These are phyloP conservation scores for Effrenium voratum DNA, from an alignment of 73 alveolate species.

Conservation along the genomic window DNA sequence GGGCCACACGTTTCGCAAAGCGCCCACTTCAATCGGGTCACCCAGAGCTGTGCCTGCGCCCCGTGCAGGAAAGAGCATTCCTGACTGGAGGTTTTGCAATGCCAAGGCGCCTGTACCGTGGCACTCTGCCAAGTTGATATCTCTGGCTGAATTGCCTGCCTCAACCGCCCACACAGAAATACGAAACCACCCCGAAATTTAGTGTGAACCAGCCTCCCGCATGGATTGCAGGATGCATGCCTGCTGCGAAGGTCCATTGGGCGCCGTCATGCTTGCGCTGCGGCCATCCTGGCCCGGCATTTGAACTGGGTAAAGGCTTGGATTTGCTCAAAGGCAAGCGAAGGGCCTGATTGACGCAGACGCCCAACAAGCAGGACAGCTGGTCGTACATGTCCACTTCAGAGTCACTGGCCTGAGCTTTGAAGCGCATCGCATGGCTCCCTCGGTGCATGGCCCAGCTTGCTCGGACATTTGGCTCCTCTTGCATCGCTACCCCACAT, in stretches of 20 bases:
- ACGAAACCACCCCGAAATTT: neutral
- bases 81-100: neutral
- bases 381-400: slow-evolving; percentile 81
- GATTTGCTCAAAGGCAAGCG: no score
- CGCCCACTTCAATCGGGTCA: slow-evolving; percentile 76
- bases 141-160: slow-evolving; percentile 71
- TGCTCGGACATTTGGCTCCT: no score
- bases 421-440: neutral
- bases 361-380: slow-evolving; percentile 65
- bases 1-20: slow-evolving; percentile 9
- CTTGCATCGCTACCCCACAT: no score
- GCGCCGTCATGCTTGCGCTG: slow-evolving; percentile 89
- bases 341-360: slow-evolving; percentile 58
- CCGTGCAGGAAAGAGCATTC: neutral
- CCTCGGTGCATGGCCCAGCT: no score
- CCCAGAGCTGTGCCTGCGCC: slow-evolving; percentile 58
- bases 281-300: slow-evolving; percentile 64
- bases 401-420: slow-evolving; percentile 54
- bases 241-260: slow-evolving; percentile 90
- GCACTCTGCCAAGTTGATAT: slow-evolving; percentile 85
- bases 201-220: slow-evolving; percentile 48
- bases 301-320: no score
- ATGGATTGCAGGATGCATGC: slow-evolving; percentile 49
- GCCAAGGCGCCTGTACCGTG: slow-evolving; percentile 75
- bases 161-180: neutral